Evolutionary conservation across 495 filamentous ascomycete species (phyloP), one percentile per base, ranked within the genome.

Genomic region (Xylaria bambusicola): DNA sequence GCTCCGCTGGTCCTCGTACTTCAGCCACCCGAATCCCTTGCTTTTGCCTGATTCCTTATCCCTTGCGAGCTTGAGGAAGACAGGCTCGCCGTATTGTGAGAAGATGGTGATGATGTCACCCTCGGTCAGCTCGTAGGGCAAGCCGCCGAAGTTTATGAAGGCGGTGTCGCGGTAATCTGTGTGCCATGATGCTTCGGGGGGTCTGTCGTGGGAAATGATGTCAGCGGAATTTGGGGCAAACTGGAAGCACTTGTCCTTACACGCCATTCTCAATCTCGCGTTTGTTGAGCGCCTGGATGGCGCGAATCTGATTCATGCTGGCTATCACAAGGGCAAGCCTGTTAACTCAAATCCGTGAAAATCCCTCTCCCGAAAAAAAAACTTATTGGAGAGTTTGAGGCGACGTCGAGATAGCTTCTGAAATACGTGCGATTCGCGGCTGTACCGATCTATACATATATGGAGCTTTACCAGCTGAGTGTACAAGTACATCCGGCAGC

Each of bases 1-100:
- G 71, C 92, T 96, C 58, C 95, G 86, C 81, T 98, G 94, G 73
- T 98, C 94, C 69, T 98, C 94, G 73, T 97, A 98, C 72, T 98
- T 98, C 52, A 98, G 81, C 78, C 92, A 99, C 1, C 87, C 90
- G 63, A 97, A 99, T 0, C 94, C 94, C 55, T 87, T 87, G 62
- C 89, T 93, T 71, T 96, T 96, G 26, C 94, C 95, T 0, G 93
- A 93, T 67, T 98, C 94, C 70, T 95, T 94, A 79, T 98, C 94
- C 54, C 94, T 91, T 29, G 87, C 82, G 1, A 98, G 82, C 62
- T 97, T 94, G 56, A 98, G 80, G 73, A 92, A 91, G 12, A 90
- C 88, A 8, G 95, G 95, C 69, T 98, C 92, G 60, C 94, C 94
- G 67, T 86, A 99, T 69, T 99, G 95, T 24, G 91, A 96, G 82